Conservation (phyloP, 805 yeast species). For the Candida palmyrensis region DNA sequence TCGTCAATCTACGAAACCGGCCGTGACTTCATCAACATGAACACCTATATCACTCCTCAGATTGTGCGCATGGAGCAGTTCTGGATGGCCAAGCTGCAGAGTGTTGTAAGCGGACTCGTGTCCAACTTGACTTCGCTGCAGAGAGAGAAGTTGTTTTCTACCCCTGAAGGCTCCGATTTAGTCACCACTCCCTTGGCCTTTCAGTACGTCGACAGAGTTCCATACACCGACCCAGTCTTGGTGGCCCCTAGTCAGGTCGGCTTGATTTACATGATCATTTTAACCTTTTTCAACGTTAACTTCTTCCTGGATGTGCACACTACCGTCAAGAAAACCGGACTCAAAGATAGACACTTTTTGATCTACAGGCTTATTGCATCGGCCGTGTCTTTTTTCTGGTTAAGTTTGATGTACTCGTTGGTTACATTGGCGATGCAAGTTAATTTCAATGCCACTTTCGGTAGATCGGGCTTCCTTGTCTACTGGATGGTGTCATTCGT, state of each 20-base stretch:
- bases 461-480: constrained; percentile 65
- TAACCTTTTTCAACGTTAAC: constrained; percentile 67
- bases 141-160: not conserved
- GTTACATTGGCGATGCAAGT: constrained; percentile 68
- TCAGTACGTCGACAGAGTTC: constrained; percentile 41
- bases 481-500: constrained; percentile 67
- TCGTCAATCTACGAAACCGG: constrained; percentile 55
- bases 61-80: constrained; percentile 29
- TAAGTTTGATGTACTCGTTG: constrained; percentile 54
- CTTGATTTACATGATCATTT: constrained; percentile 62
- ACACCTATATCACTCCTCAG: constrained; percentile 35
- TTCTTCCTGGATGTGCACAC: constrained; percentile 54
- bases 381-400: constrained; percentile 48
- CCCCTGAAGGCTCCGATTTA: constrained; percentile 6
- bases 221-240: constrained; percentile 44
- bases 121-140: constrained; percentile 9
- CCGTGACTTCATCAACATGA: constrained; percentile 52
- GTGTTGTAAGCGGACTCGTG: constrained; percentile 13
- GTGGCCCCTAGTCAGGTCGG: constrained; percentile 74
- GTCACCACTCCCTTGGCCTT: constrained; percentile 32
- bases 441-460: constrained; percentile 53
- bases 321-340: constrained; percentile 37
- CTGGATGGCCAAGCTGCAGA: constrained; percentile 22
- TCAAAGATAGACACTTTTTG: constrained; percentile 42
- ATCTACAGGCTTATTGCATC: constrained; percentile 48